These are phyloP conservation scores for Kernera saxatilis DNA, from an alignment of 345 rosid species.

Conservation along the genomic window DNA sequence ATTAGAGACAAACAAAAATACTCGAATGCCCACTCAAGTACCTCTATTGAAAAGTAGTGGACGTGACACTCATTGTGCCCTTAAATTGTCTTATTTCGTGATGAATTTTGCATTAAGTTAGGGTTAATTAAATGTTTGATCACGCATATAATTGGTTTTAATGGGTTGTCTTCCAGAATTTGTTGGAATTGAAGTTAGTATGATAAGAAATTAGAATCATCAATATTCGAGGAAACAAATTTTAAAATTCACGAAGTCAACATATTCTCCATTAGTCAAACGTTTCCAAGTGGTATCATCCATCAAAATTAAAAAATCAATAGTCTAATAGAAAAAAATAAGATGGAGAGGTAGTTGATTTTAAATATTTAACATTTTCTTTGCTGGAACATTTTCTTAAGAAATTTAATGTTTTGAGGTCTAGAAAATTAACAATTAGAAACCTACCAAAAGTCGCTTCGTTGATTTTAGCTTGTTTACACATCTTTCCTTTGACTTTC, in stretches of 20 bases:
- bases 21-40: conserved; percentile 32
- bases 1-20: conserved; percentile 24
- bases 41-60: conserved; percentile 20
- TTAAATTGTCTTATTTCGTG: conserved; percentile 9
- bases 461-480: neutral
- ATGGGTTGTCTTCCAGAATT: neutral
- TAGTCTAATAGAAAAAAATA: neutral
- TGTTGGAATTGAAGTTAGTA: neutral
- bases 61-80: conserved; percentile 19
- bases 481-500: conserved; percentile 2
- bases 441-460: conserved; percentile 1
- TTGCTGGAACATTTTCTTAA: neutral
- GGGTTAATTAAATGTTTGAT: neutral
- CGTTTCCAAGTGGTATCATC: neutral
- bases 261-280: neutral
- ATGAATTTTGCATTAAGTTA: conserved; percentile 6
- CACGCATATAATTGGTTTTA: neutral
- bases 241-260: neutral
- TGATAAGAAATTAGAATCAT: neutral
- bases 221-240: neutral
- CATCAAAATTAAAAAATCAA: neutral
- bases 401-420: conserved; percentile 1
- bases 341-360: neutral
- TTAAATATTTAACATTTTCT: neutral
- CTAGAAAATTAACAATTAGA: neutral